These are phyloP conservation scores for Cyberlindnera euphorbiae DNA, from an alignment of 805 yeast species.

Conservation along the genomic window DNA sequence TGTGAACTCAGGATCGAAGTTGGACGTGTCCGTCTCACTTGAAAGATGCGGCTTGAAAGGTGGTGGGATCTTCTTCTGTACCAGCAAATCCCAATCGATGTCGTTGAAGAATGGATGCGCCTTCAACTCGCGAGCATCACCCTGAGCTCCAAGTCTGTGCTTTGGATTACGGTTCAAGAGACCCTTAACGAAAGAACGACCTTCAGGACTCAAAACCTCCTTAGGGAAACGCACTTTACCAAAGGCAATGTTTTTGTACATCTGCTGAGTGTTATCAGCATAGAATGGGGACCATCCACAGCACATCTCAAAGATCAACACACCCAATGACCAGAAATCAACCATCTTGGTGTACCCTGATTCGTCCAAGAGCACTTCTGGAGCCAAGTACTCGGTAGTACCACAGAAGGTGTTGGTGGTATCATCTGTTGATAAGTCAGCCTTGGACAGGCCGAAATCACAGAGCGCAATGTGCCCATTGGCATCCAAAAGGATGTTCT, in stretches of 20 bases:
- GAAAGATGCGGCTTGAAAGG: constrained; percentile 93
- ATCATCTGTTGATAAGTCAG: constrained; percentile 74
- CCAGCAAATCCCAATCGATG: constrained; percentile 81
- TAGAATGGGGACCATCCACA: constrained; percentile 99
- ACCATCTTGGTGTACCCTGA: constrained; percentile 98
- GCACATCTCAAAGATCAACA: constrained; percentile 95
- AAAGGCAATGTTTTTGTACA: constrained; percentile 98
- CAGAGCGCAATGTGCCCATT: constrained; percentile 96
- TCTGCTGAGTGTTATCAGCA: constrained; percentile 96
- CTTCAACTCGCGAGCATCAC: constrained; percentile 88
- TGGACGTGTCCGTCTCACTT: constrained; percentile 90
- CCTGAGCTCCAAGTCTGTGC: constrained; percentile 86
- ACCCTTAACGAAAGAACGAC: constrained; percentile 93
- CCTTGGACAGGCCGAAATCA: constrained; percentile 95
- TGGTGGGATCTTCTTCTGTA: constrained; percentile 82
- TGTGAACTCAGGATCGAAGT: constrained; percentile 97
- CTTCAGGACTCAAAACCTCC: constrained; percentile 89
- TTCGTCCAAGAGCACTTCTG: constrained; percentile 92
- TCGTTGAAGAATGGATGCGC: constrained; percentile 91
- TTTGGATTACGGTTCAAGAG: constrained; percentile 91
- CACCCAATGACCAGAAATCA: constrained; percentile 98
- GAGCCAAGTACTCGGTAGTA: constrained; percentile 96
- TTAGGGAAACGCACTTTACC: constrained; percentile 97
- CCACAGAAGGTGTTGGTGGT: constrained; percentile 98
- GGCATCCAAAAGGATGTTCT: constrained; percentile 90